Base-by-base conservation (phyloP, 2,329 filamentous ascomycete genomes). In the Knufia fluminis region DNA sequence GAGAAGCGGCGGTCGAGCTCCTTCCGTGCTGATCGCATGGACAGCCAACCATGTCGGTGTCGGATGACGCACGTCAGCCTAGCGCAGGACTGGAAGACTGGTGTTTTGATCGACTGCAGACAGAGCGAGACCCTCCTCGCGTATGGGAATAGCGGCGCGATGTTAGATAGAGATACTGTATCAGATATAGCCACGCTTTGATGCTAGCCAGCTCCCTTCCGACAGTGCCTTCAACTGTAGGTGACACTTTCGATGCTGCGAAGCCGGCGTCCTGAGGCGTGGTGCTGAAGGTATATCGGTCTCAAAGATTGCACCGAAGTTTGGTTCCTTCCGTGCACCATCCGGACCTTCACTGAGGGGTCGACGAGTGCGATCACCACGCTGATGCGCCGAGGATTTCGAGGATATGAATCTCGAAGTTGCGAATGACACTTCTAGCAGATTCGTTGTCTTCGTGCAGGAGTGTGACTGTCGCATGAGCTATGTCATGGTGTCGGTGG, bases 341-440 rank as follows among this genome's bases (percentile, higher is more conserved):
- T 38, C 35, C 35, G 35, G 35, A 38, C 35, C 35, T 38, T 38
- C 35, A 38, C n/a, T n/a, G 35, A 38, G 35, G n/a, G 35, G 35
- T 38, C 35, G 35, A 38, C 35, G 35, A 38, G 35, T 38, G 35
- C 35, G 35, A 4, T 38, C 35, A 38, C 35, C 35, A 38, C 35
- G 35, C 35, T 38, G 35, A 38, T 38, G 17, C 35, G 35, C 35
- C 35, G 35, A 38, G 35, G 35, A 38, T 38, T 38, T 38, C 35
- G 35, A 38, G 35, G 35, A 38, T 38, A 7, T 38, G 35, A 38
- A 16, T 38, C n/a, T 6, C n/a, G 35, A 38, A 38, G 35, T 38
- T 38, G 35, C n/a, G 35, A 38, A 38, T 38, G 35, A 38, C 35
- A 38, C 35, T 38, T 38, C 35, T 38, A 38, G 35, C 35, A 38